A percentile compares a stretch with the other conserved stretches of the same genome.
Evolutionary conservation across 139 green algal species (phyloP).

Genomic region (Coelastrella sp.): DNA sequence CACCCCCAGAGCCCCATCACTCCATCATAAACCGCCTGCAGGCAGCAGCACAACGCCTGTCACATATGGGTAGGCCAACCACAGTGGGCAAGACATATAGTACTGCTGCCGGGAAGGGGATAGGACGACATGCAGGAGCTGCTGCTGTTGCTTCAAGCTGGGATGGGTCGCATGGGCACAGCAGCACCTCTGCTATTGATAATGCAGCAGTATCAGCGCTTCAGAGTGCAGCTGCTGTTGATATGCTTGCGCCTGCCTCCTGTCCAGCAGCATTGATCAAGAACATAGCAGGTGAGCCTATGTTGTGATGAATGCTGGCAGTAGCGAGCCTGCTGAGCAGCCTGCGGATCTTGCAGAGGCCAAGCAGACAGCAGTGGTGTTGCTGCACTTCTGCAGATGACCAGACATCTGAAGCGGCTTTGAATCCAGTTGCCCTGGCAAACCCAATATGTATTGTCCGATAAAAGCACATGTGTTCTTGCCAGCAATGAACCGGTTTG

Average conservation of each 20-base stretch:
- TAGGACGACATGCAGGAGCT: not conserved
- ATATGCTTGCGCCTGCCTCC: not conserved
- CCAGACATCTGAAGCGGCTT: no score
- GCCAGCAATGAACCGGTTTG: no score
- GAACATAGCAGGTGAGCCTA: not conserved
- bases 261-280: slow-evolving; percentile 13
- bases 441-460: no score
- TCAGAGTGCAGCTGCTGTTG: not conserved
- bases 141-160: not conserved
- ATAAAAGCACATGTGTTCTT: no score
- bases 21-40: slow-evolving; percentile 19
- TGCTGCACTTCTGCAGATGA: no score
- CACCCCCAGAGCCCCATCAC: not conserved
- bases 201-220: slow-evolving; percentile 20
- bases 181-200: not conserved
- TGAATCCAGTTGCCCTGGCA: no score
- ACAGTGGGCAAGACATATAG: not conserved
- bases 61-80: not conserved
- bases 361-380: no score
- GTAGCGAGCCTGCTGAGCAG: not conserved
- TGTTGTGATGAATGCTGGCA: no score
- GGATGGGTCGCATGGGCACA: not conserved
- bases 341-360: not conserved
- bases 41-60: slow-evolving; percentile 14
- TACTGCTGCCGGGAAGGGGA: not conserved